These are phyloP conservation scores for Chondrus crispus DNA, from an alignment of 23 red algal species.

Conservation along the genomic window DNA sequence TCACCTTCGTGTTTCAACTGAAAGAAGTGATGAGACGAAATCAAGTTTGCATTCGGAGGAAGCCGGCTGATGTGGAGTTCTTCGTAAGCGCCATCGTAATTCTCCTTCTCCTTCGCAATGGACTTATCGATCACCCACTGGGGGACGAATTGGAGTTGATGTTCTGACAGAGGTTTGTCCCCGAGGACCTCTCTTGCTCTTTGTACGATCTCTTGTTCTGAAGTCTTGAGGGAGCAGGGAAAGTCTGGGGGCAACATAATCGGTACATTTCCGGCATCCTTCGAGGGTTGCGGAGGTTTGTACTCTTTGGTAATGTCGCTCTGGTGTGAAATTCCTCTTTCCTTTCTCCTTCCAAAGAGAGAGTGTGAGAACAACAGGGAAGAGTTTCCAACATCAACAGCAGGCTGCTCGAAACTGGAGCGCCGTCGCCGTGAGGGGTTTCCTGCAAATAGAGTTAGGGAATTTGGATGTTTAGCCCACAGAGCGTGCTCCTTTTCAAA, in stretches of 20 bases:
- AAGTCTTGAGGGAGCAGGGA: neutral
- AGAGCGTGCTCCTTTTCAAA: too few relatives aligned
- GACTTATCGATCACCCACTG: neutral
- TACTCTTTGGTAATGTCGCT: too few relatives aligned
- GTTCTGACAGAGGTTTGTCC: neutral
- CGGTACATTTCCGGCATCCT: neutral
- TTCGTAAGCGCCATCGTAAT: neutral
- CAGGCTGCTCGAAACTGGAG: too few relatives aligned
- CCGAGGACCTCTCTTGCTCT: neutral
- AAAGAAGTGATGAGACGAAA: neutral
- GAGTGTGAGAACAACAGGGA: too few relatives aligned
- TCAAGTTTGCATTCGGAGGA: neutral
- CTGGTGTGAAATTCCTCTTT: too few relatives aligned
- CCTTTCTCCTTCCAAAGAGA: too few relatives aligned
- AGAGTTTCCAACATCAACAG: too few relatives aligned
- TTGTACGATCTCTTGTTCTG: constrained; percentile 1
- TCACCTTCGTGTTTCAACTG: too few relatives aligned
- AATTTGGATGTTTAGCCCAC: too few relatives aligned
- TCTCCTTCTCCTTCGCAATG: neutral
- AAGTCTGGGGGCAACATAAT: neutral
- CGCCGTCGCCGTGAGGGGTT: too few relatives aligned
- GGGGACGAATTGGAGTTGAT: neutral
- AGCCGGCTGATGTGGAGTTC: neutral
- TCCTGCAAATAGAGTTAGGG: too few relatives aligned
- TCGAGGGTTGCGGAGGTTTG: neutral